A percentile compares a stretch with the other conserved stretches of the same genome.
These are phyloP conservation scores for Trypethelium eluteriae DNA, from an alignment of 495 filamentous ascomycete genomes.

Conservation along the genomic window DNA sequence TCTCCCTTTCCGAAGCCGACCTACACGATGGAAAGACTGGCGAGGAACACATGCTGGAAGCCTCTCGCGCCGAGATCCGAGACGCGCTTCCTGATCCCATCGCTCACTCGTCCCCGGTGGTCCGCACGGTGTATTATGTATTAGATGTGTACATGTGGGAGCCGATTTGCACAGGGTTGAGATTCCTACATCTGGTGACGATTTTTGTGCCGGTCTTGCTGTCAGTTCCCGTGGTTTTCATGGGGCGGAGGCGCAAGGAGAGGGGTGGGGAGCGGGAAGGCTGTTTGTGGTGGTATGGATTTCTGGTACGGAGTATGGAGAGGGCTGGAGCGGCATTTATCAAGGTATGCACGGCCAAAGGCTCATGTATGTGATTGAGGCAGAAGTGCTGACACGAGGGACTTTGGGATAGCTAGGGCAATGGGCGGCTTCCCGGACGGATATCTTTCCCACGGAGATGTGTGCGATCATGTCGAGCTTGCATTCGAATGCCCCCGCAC, in stretches of 20 bases:
- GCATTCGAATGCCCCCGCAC: slow-evolving; percentile 88
- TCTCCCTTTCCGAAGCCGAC: slow-evolving; percentile 57
- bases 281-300: slow-evolving; percentile 91
- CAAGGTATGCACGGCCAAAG: slow-evolving; percentile 54
- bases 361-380: not conserved
- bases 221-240: slow-evolving; percentile 70
- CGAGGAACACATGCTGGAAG: slow-evolving; percentile 78
- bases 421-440: slow-evolving; percentile 95
- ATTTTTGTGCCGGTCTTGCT: slow-evolving; percentile 89
- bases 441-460: slow-evolving; percentile 94
- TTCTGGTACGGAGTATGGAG: slow-evolving; percentile 86
- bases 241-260: slow-evolving; percentile 54
- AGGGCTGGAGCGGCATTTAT: slow-evolving; percentile 93
- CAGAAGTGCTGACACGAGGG: not conserved
- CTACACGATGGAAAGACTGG: slow-evolving; percentile 54
- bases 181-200: slow-evolving; percentile 73
- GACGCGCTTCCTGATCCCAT: slow-evolving; percentile 56
- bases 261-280: slow-evolving; percentile 64
- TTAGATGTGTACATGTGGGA: slow-evolving; percentile 71
- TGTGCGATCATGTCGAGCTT: slow-evolving; percentile 90
- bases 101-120: slow-evolving; percentile 46
- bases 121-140: slow-evolving; percentile 51
- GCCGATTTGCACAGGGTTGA: slow-evolving; percentile 75
- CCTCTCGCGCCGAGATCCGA: slow-evolving; percentile 65
- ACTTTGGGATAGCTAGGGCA: slow-evolving; percentile 68